Base-by-base conservation (phyloP, 306 rosid species). In the Fragaria iinumae region DNA sequence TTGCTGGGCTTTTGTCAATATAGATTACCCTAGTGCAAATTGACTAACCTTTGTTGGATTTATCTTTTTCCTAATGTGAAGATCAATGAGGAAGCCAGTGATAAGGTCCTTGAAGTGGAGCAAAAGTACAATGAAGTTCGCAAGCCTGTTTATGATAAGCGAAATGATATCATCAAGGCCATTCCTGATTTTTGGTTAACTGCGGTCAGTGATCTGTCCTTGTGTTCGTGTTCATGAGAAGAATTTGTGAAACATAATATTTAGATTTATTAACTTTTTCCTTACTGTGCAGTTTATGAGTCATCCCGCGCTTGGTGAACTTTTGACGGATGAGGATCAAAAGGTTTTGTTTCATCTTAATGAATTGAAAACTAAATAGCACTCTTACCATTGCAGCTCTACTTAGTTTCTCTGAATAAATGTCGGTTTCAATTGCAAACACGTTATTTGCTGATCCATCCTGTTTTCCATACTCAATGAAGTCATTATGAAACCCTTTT, bases 21-120 rank as follows among this genome's bases (percentile, higher is more conserved):
- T 21, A 10, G 16, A 44, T 34, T 56, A 39, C 21, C 5, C 21
- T 44, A 59, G 32, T 2, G 44, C 77, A 23, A 23, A 13, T 4
- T 20, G 41, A 25, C 44, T 55, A 17, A 68, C 65, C 1, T 52
- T 70, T 48, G 13, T 25, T 78, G 67, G 71, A 1, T 71, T 43
- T 75, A 69, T 76, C 7, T 62, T 47, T 36, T 38, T 38, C 6
- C 3, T 32, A 38, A 38, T 41, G 36, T 84, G 62, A 77, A 92
- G 98, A 90, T 94, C 77, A 94, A 94, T 56, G 98, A 94, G 73
- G 95, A 94, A 88, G 97, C 96, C 4, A 89, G 96, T 79, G 98
- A 92, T 69, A 84, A 89, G 82, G 97, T 94, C 8, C 88, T 94
- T 41, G 95, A 94, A 82, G 86, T 94, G 65, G 98, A 92, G 81